Evolutionary conservation across 345 rosid species (phyloP), one percentile per base, ranked within the genome.

Genomic region (Carallia brachiata): DNA sequence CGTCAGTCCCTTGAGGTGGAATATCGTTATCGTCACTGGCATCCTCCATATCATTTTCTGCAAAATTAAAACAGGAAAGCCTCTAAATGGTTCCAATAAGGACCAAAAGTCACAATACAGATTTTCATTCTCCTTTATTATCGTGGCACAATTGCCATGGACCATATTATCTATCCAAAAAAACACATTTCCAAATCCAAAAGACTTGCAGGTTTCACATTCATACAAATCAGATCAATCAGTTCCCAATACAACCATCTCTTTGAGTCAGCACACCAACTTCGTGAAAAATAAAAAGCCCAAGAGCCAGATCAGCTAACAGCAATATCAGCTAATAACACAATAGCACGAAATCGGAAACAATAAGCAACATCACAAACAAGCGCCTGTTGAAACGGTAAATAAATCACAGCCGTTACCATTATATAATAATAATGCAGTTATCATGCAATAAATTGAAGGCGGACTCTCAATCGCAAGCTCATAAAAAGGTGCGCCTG

Each of bases 41-140:
- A 58, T 83, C 85, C 64, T 83, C 86, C 50, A 61, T 66, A 65
- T 77, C 90, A 76, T 69, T 77, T 61, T 84, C 93, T 88, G 80
- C 73, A 74, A 80, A 62, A 36, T 36, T 28, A 23, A 59, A 34
- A 55, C 44, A 63, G 40, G 23, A 1, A 61, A 70, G 37, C 30
- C 40, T 53, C 12, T 44, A 10, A 56, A 56, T 8, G 2, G 6
- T 56, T 39, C 31, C 63, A 19, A 48, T 13, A 30, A n/a, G 57
- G 5, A 5, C 16, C 18, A 18, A n/a, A 36, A 18, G 32, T 54
- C 39, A 34, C 31, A 50, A 47, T 4, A 54, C 58, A 63, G 18
- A 28, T 19, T n/a, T 52, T 39, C 52, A 32, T 64, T 57, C 53
- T 7, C 39, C 62, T 40, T 55, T 12, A 12, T 23, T 10, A 53